Evolutionary conservation across 352 stramenopile species (phyloP), one percentile per base, ranked within the genome.

Genomic region (Phytophthora podocarpi): DNA sequence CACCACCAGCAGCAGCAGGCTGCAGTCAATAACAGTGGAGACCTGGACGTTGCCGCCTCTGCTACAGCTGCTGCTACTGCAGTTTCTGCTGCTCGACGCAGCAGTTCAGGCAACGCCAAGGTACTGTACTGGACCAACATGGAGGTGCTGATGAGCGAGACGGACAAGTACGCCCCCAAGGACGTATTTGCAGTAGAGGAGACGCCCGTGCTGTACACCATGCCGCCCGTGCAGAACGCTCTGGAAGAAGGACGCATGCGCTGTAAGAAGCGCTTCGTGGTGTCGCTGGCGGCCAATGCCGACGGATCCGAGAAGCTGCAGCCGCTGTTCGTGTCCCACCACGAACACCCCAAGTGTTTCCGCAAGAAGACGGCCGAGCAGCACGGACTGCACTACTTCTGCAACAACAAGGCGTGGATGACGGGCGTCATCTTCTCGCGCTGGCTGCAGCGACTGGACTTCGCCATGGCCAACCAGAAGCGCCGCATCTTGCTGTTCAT

Each of bases 401-500:
- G 65, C 69, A 95, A 95, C 68, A 74, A 74, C 60, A 91, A 91
- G 55, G 82, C 83, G 13, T 91, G 82, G 82, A 86, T 95, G 77
- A 95, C 83, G 5, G 85, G 84, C 9, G 81, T 93, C 9, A 86
- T 93, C 42, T 95, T 95, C 59, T 91, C 84, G 24, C 80, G 83
- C 16, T 95, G 82, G 83, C 70, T 95, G 28, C 82, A 92, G 62
- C 82, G 82, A 10, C 63, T 95, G 8, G 85, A 95, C 59, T 89
- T 89, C 42, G 67, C 81, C 15, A 95, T 95, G 85, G 72, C 69
- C 18, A 82, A 70, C 18, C 80, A 92, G 54, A 90, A 91, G 52
- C 85, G 85, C 35, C 74, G 74, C 50, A 91, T 95, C 49, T 50
- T 95, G 54, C 62, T 95, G 1, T 76, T 95, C 26, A 70, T 95